phyloP scores from a whole-genome alignment of 2,329 filamentous ascomycete genomes.

The Pseudogymnoascus sp. region DNA sequence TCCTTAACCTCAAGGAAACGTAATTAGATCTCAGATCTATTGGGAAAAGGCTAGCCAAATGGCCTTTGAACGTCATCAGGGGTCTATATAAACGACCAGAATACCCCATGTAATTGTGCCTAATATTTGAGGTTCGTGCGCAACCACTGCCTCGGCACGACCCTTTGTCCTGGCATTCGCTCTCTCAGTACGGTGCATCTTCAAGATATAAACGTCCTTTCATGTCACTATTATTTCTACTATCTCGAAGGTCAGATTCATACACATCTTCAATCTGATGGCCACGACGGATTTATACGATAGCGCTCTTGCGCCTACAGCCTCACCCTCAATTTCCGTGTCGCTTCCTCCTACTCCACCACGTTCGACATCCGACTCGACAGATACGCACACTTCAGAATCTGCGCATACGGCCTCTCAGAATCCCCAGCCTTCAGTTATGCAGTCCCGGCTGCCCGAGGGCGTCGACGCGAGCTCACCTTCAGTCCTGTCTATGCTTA shows the following conservation, averaged over 20 bases:
- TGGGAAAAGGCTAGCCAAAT: neutral
- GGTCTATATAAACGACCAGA: neutral
- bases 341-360: constrained; percentile 10
- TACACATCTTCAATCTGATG: constrained; percentile 1
- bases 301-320: constrained; percentile 7
- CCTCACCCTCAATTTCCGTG: neutral
- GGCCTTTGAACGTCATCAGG: neutral
- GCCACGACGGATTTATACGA: neutral
- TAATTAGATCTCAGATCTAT: neutral
- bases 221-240: neutral
- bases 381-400: constrained; percentile 1
- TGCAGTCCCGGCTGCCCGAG: neutral
- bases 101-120: neutral
- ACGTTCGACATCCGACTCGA: constrained; percentile 1
- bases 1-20: neutral
- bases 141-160: constrained; percentile 1
- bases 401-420: neutral
- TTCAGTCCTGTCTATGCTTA: neutral
- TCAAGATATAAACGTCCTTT: neutral
- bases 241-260: neutral
- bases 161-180: neutral
- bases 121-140: neutral
- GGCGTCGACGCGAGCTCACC: neutral
- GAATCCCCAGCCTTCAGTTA: neutral
- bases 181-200: neutral